These are phyloP conservation scores for Aphanocladium album DNA, from an alignment of 2,329 filamentous ascomycete species.

Conservation along the genomic window DNA sequence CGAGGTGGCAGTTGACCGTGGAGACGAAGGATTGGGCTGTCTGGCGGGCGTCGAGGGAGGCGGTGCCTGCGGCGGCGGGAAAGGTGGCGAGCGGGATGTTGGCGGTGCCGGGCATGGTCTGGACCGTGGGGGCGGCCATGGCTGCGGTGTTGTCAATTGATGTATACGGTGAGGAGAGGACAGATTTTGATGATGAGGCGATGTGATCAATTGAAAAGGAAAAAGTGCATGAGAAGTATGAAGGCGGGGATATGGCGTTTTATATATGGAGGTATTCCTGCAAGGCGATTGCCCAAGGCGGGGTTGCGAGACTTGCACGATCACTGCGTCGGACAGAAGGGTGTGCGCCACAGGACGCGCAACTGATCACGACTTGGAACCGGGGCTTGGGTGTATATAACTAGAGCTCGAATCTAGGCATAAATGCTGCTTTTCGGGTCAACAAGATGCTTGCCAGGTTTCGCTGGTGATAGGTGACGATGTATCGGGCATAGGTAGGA, in stretches of 20 bases:
- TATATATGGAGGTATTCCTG: background rate
- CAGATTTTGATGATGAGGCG: background rate
- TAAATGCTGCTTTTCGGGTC: no score
- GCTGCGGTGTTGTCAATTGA: background rate
- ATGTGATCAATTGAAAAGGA: background rate
- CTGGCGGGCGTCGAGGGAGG: background rate
- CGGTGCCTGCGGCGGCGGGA: background rate
- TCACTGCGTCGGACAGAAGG: background rate
- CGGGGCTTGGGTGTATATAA: background rate
- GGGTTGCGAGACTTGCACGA: background rate
- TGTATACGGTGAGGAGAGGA: background rate
- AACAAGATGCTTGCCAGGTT: no score
- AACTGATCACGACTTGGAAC: background rate
- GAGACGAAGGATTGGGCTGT: background rate
- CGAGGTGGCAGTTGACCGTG: conserved; percentile 7
- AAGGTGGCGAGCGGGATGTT: conserved; percentile 9
- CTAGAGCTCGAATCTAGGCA: background rate
- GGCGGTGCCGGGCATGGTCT: conserved; percentile 9
- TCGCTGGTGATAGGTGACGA: no score
- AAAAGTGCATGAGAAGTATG: background rate
- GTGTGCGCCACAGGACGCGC: background rate
- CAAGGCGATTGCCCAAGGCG: background rate
- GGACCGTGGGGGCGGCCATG: conserved; percentile 11
- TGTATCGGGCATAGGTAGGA: no score
- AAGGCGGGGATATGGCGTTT: background rate